These are phyloP conservation scores for Artemisia tridentata DNA, from an alignment of 129 eudicot species.

Conservation along the genomic window DNA sequence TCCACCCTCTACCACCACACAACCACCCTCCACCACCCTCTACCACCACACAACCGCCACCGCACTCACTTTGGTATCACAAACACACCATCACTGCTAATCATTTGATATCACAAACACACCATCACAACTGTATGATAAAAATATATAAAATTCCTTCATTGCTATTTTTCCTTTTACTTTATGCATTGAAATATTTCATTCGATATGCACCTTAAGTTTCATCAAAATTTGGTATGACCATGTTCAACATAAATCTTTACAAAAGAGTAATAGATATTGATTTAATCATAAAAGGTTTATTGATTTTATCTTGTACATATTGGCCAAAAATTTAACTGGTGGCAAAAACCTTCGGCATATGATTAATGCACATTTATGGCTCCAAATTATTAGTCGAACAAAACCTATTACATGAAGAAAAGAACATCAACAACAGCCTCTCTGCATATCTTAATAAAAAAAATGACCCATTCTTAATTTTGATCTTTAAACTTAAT, in stretches of 20 bases:
- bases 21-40: no score
- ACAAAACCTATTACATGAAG: constrained; percentile 41
- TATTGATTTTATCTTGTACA: no score
- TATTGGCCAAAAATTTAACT: not conserved
- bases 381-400: constrained; percentile 32
- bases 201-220: not conserved
- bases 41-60: no score
- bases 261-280: not conserved
- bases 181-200: not conserved
- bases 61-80: no score
- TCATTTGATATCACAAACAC: no score
- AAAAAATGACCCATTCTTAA: constrained; percentile 27
- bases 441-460: constrained; percentile 27
- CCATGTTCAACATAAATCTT: not conserved
- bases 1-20: no score
- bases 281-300: not conserved
- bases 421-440: constrained; percentile 24
- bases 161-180: no score
- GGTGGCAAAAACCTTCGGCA: constrained; percentile 14
- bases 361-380: constrained; percentile 10
- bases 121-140: no score
- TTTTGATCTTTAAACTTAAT: constrained; percentile 6
- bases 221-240: not conserved
- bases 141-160: no score
- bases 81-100: no score